Evolutionary conservation across 768 basidiomycete species (phyloP).

Genomic region (Mycena rosella): DNA sequence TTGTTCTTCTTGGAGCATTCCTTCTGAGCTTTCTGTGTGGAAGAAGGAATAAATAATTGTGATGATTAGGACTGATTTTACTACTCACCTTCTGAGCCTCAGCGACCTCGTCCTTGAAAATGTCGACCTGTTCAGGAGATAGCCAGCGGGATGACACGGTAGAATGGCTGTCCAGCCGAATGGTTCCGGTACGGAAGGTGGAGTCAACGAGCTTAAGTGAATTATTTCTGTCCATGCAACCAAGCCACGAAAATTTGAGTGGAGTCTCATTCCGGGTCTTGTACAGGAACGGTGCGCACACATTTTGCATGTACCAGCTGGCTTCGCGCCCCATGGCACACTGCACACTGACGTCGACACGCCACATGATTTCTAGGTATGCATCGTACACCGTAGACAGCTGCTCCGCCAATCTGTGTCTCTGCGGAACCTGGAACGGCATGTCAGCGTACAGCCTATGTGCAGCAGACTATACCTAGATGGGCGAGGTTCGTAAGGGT

Average conservation of each 20-base stretch:
- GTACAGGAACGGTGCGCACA: conserved; percentile 20
- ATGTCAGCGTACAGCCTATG: no score
- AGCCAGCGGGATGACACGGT: conserved; percentile 16
- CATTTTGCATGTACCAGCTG: conserved; percentile 7
- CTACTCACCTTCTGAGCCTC: conserved; percentile 15
- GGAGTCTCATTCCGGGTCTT: background rate
- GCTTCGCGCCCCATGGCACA: background rate
- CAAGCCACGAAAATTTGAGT: conserved; percentile 1
- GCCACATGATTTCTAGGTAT: conserved; percentile 12
- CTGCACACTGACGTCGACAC: background rate
- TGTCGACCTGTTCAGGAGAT: conserved; percentile 20
- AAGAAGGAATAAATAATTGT: no score
- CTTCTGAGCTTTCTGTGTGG: no score
- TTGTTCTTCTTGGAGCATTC: no score
- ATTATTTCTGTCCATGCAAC: conserved; percentile 19
- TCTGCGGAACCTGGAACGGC: background rate
- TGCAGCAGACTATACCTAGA: background rate
- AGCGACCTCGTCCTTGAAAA: conserved; percentile 28
- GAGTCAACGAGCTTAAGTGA: conserved; percentile 20
- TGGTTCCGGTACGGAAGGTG: background rate
- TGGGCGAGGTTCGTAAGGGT: conserved; percentile 29
- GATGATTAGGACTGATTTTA: no score
- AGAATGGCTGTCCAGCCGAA: conserved; percentile 15
- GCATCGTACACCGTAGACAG: conserved; percentile 12
- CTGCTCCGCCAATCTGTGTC: background rate